Conservation (phyloP, 768 basidiomycete genomes). For the Candolleomyces eurysporus region DNA sequence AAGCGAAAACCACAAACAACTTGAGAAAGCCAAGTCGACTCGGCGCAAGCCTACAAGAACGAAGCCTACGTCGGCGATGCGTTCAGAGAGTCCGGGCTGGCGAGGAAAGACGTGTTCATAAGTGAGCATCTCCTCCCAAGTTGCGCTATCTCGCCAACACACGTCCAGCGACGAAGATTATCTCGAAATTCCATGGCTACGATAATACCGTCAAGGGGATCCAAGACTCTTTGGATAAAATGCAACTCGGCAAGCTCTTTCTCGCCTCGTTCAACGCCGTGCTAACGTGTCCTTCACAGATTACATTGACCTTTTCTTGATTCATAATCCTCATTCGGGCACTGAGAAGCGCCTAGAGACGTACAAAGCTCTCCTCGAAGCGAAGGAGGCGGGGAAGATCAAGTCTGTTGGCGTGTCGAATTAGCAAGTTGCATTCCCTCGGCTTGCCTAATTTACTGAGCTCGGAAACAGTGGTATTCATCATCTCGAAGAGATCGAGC, state of each 20-base stretch:
- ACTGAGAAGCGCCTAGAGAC: constrained; percentile 59
- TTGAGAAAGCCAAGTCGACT: background rate
- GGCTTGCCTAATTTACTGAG: background rate
- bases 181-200: constrained; percentile 51
- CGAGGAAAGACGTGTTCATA: constrained; percentile 62
- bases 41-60: background rate
- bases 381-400: constrained; percentile 61
- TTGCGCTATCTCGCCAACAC: background rate
- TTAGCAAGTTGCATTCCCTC: constrained; percentile 45
- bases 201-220: constrained; percentile 58
- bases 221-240: constrained; percentile 55
- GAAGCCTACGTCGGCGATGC: background rate
- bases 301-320: constrained; percentile 66
- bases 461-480: constrained; percentile 45
- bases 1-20: background rate
- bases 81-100: constrained; percentile 20
- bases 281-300: constrained; percentile 18
- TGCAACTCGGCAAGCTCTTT: constrained; percentile 51
- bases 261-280: background rate
- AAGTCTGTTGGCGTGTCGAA: constrained; percentile 75
- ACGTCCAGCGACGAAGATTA: constrained; percentile 63
- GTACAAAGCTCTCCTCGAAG: constrained; percentile 63
- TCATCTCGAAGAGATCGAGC: constrained; percentile 68
- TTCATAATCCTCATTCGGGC: constrained; percentile 68
- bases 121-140: constrained; percentile 43